Base-by-base conservation (phyloP, 2,329 filamentous ascomycete genomes). In the Canariomyces notabilis region DNA sequence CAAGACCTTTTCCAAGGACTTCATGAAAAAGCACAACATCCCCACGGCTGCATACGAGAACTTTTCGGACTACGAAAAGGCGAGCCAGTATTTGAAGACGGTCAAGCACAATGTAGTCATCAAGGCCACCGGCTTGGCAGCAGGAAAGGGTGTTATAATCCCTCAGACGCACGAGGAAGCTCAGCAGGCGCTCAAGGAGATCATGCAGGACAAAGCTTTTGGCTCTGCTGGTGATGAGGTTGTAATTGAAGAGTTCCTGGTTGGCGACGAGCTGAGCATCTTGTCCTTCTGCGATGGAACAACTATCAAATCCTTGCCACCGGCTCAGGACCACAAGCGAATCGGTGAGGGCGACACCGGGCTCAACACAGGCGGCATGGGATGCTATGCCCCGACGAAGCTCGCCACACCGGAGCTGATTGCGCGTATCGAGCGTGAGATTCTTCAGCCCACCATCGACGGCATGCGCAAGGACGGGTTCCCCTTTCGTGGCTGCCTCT, bases 1-100 rank as follows among this genome's bases (percentile, higher is more conserved):
- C 71, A 98, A 98, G 74, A 87, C 91, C 9, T 97, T 94, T 67
- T 89, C 87, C 52, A 98, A 98, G 66, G 90, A 97, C 67, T 97
- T 97, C 64, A 98, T 97, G 93, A 84, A 86, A 67, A 82, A 84
- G 55, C 82, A 95, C 69, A 77, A 78, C 59, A 95, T 98, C 58
- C 90, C 91, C 31, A 97, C 93, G 1, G 93, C 93, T 14, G 81
- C 79, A 32, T 97, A 95, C 70, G 80, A 85, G 66, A 96, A 94
- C 71, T 96, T 97, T 63, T 80, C 75, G 64, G 76, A 87, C 59
- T 90, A 86, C 66, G 78, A 84, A 45, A 71, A 79, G 37, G 89
- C 89, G 12, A 72, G 75, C 55, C 70, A 79, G 57, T 94, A 97
- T 64, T 71, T 97, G 42, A 82, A 89, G 55, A 74, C 68, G 6